Base-by-base conservation (phyloP, 2,329 filamentous ascomycete species). In the Neofusicoccum laricinum region DNA sequence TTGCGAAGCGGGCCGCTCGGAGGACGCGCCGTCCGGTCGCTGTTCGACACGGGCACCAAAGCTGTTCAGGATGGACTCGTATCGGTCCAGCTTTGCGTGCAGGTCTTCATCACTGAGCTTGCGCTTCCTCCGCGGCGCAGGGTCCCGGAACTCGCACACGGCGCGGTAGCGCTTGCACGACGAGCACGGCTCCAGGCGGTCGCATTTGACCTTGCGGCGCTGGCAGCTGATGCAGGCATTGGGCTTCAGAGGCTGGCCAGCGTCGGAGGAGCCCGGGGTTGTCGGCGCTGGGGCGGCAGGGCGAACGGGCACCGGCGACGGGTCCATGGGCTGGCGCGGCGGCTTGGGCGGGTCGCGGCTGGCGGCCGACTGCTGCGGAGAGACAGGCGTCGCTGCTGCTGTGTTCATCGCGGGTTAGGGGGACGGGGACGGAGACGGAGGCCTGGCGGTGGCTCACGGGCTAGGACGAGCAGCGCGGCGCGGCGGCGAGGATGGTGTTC, bases 191-290 rank as follows among this genome's bases (percentile, higher is more conserved):
- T 70, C 68, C 12, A 70, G 68, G 43, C 70, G 71, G 45, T 76
- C 73, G 59, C 73, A 76, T 61, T 70, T 73, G 19, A 76, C 73
- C 64, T 76, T 76, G 12, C 74, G 67, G 45, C 73, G 71, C 7
- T 73, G 70, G 61, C 73, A 76, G 10, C 75, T 67, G 4, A 75
- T 69, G 53, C 74, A 76, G 1, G 74, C 74, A 55, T 71, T 75
- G 46, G 69, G 67, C 51, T 76, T 76, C 2, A 71, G 69, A 0
- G 55, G 30, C 55, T 59, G 55, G 30, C 55, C 55, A 4, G 41
- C 11, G 40, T 59, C 55, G 6, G 61, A 51, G 2, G 61, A 53
- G 38, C 48, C 36, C 38, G 50, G 50, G 10, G 50, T 48, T 1
- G 62, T 43, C 19, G 50, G 41, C 19, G 50, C n/a, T 46, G 40